Evolutionary conservation across 2,329 filamentous ascomycete species (phyloP).

Genomic region (Fusarium anguioides): DNA sequence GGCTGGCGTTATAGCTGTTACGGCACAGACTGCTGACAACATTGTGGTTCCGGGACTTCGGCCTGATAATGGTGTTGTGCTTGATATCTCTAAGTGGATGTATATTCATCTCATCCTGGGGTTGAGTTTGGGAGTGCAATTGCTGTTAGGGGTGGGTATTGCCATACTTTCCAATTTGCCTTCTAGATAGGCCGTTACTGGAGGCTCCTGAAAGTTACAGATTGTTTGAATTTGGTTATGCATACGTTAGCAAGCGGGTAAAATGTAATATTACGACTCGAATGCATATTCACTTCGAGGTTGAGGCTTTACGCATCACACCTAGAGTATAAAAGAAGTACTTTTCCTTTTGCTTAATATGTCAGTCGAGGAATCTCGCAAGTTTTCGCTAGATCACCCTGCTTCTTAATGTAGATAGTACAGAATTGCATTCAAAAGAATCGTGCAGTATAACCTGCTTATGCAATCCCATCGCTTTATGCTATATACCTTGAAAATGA

Average conservation of each 20-base stretch:
- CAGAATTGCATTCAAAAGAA: neutral
- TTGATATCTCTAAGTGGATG: conserved; percentile 50
- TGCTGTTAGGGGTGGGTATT: conserved; percentile 38
- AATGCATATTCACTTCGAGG: too few species aligned
- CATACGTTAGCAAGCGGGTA: neutral
- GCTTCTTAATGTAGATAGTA: too few species aligned
- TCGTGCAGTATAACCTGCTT: neutral
- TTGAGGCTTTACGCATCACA: neutral
- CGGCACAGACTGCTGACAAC: conserved; percentile 46
- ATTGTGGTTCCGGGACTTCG: conserved; percentile 44
- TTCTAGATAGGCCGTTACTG: neutral
- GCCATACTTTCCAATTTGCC: conserved; percentile 28
- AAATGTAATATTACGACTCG: neutral
- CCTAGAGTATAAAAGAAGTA: neutral
- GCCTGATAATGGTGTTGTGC: conserved; percentile 47
- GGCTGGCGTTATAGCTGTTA: conserved; percentile 50
- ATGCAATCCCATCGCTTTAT: conserved; percentile 35
- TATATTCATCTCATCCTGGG: conserved; percentile 47
- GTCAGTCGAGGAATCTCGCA: neutral
- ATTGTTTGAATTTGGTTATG: neutral
- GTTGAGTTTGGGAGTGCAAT: conserved; percentile 48
- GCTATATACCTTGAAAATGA: conserved; percentile 11
- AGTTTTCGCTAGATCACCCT: neutral
- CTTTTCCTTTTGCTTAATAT: neutral
- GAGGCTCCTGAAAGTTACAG: neutral